These are phyloP conservation scores for Neophaeococcomyces aloes DNA, from an alignment of 2,329 filamentous ascomycete species.

Conservation along the genomic window DNA sequence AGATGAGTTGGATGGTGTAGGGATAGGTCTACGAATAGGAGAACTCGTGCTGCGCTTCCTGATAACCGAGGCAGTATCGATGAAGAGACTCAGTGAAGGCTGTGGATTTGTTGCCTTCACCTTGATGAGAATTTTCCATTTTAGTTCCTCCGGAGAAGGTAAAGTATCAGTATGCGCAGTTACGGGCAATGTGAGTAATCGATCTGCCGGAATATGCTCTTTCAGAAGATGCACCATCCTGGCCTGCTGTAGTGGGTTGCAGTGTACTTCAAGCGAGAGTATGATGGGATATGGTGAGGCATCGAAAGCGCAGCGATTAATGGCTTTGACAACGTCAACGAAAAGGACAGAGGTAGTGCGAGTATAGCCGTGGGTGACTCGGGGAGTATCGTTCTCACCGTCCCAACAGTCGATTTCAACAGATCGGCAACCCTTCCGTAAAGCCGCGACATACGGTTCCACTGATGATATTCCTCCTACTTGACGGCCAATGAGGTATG, in stretches of 20 bases:
- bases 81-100: constrained; percentile 38
- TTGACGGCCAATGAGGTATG: constrained; percentile 85
- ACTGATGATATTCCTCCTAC: constrained; percentile 83
- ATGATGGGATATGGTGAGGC: constrained; percentile 82
- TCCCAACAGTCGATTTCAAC: constrained; percentile 99
- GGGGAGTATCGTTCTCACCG: constrained; percentile 72
- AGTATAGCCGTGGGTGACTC: constrained; percentile 83
- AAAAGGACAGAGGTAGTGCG: constrained; percentile 84
- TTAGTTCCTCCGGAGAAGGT: constrained; percentile 77
- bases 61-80: constrained; percentile 26
- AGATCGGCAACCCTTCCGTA: constrained; percentile 83
- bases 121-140: constrained; percentile 78
- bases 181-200: constrained; percentile 65
- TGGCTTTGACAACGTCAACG: constrained; percentile 79
- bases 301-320: constrained; percentile 88
- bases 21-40: constrained; percentile 40
- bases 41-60: constrained; percentile 64
- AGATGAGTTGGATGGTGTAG: constrained; percentile 39
- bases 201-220: constrained; percentile 62
- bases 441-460: constrained; percentile 83
- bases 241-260: constrained; percentile 68
- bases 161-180: constrained; percentile 57
- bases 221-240: constrained; percentile 86
- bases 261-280: constrained; percentile 93
- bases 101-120: constrained; percentile 67